These are phyloP conservation scores for Entonaema liquescens DNA, from an alignment of 495 filamentous ascomycete species.

Conservation along the genomic window DNA sequence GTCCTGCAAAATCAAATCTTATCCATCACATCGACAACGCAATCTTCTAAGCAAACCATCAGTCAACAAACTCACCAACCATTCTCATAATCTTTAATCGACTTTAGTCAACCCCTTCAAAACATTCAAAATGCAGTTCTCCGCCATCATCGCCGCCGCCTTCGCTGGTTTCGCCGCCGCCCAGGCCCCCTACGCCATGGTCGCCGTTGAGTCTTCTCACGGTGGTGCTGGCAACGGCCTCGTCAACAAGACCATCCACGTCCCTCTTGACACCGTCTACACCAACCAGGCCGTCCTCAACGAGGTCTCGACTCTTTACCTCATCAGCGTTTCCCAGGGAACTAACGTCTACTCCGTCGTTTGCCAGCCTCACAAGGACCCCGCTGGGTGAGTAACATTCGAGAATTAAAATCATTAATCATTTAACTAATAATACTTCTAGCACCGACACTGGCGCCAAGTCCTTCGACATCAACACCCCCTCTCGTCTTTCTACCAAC, in stretches of 20 bases:
- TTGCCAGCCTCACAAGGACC: slow-evolving; percentile 22
- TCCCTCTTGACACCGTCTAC: slow-evolving; percentile 1
- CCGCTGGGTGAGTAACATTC: slow-evolving; percentile 18
- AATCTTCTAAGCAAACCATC: slow-evolving; percentile 23
- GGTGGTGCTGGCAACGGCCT: slow-evolving; percentile 27
- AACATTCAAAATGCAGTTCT: slow-evolving; percentile 36
- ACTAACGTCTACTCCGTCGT: not conserved
- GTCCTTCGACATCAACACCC: slow-evolving; percentile 12
- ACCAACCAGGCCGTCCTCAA: not conserved
- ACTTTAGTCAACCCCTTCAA: slow-evolving; percentile 9
- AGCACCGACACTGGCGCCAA: slow-evolving; percentile 11
- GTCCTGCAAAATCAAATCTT: slow-evolving; percentile 21
- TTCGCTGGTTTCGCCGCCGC: slow-evolving; percentile 24
- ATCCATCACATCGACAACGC: slow-evolving; percentile 19
- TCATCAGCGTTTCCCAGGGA: slow-evolving; percentile 7
- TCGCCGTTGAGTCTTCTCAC: slow-evolving; percentile 31
- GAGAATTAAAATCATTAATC: not conserved
- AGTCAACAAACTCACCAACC: slow-evolving; percentile 7
- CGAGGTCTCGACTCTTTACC: slow-evolving; percentile 34
- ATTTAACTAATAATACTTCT: not conserved
- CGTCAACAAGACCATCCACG: slow-evolving; percentile 22
- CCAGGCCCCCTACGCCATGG: not conserved
- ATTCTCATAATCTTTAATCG: slow-evolving; percentile 12
- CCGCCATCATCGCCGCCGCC: slow-evolving; percentile 21
- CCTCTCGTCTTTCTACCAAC: slow-evolving; percentile 35